phyloP scores from a whole-genome alignment of 2,329 filamentous ascomycete genomes.

The Fusarium globosum region DNA sequence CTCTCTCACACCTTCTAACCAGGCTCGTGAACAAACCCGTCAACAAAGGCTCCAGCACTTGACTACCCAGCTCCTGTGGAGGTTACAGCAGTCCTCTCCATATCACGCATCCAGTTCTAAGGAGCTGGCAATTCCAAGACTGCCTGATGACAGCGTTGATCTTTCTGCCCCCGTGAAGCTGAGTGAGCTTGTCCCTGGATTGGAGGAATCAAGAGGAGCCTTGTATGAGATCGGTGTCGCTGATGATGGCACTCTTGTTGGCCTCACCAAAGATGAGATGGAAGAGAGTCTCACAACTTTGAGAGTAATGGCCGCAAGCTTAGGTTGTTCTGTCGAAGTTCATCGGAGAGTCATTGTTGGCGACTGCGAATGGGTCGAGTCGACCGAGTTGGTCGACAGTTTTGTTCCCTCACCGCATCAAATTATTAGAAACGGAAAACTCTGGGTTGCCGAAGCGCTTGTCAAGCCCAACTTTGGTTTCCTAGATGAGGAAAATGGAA shows the following conservation, averaged over 20 bases:
- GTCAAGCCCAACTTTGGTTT: constrained; percentile 77
- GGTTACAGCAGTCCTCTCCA: constrained; percentile 92
- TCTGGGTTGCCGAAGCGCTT: constrained; percentile 92
- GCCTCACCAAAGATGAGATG: constrained; percentile 89
- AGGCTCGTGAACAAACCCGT: constrained; percentile 81
- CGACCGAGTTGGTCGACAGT: constrained; percentile 46
- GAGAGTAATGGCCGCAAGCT: constrained; percentile 88
- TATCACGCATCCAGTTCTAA: constrained; percentile 85
- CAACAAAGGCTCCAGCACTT: constrained; percentile 89
- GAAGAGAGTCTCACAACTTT: constrained; percentile 89
- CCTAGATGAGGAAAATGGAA: constrained; percentile 14
- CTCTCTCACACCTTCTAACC: constrained; percentile 62
- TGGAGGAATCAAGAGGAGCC: constrained; percentile 93
- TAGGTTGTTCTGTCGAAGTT: constrained; percentile 88
- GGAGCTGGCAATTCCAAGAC: constrained; percentile 77
- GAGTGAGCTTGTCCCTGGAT: constrained; percentile 74
- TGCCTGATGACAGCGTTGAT: constrained; percentile 72
- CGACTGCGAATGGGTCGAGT: constrained; percentile 79
- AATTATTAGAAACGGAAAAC: constrained; percentile 58
- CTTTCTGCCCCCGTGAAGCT: constrained; percentile 60
- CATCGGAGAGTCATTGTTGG: constrained; percentile 86
- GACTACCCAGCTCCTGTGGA: constrained; percentile 95
- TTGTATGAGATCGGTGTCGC: constrained; percentile 97
- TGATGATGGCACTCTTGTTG: constrained; percentile 91
- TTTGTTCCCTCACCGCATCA: constrained; percentile 36